Conservation (phyloP, 2,329 filamentous ascomycete species). For the Neoscytalidium dimidiatum region DNA sequence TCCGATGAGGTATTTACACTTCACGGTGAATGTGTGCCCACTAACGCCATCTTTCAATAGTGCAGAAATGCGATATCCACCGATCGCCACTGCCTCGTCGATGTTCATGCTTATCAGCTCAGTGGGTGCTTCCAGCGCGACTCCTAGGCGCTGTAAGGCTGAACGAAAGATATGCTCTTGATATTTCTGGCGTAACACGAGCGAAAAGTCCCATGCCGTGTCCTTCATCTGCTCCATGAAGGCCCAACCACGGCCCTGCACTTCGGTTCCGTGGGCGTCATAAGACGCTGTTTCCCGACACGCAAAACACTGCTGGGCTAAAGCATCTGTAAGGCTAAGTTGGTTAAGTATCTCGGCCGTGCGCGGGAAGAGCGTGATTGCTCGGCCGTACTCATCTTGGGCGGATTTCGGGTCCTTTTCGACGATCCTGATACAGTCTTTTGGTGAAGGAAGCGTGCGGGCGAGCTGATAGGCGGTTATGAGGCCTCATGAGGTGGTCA, state of each 20-base stretch:
- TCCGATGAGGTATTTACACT: constrained; percentile 53
- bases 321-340: constrained; percentile 50
- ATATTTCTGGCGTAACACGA: constrained; percentile 59
- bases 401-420: constrained; percentile 52
- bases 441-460: constrained; percentile 42
- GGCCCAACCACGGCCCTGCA: constrained; percentile 50
- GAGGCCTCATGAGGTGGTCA: constrained; percentile 27
- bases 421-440: constrained; percentile 48
- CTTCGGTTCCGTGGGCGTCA: constrained; percentile 47
- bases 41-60: constrained; percentile 33
- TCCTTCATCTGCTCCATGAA: constrained; percentile 58
- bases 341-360: constrained; percentile 56
- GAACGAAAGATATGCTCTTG: constrained; percentile 55
- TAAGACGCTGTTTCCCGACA: constrained; percentile 54
- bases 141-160: constrained; percentile 40
- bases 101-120: constrained; percentile 43
- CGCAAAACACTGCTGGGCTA: constrained; percentile 56
- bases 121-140: constrained; percentile 37
- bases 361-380: constrained; percentile 56
- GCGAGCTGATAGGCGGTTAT: constrained; percentile 51
- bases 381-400: constrained; percentile 56
- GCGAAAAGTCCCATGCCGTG: constrained; percentile 53
- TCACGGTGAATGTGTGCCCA: constrained; percentile 33
- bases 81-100: neutral
- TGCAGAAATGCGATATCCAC: constrained; percentile 27